Evolutionary conservation across 208 protist species (phyloP).

Genomic region (Acanthamoeba sp.): DNA sequence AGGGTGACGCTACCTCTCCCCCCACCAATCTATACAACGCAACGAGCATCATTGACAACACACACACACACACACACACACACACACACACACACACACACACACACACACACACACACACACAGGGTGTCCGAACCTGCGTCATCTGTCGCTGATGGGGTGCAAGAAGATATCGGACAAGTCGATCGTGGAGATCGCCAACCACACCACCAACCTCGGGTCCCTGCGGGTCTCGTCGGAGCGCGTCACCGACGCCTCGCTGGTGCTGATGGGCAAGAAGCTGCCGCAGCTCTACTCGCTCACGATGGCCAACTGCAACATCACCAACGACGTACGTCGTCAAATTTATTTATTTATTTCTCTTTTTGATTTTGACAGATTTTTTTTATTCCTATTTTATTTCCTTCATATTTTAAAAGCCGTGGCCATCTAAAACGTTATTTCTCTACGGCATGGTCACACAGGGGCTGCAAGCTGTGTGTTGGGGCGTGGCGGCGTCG

Average conservation of each 20-base stretch:
- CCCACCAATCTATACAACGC: too few relatives aligned
- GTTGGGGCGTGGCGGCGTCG: slow-evolving; percentile 22
- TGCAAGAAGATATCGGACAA: slow-evolving; percentile 73
- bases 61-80: background rate
- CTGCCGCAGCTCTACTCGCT: slow-evolving; percentile 53
- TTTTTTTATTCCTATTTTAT: background rate
- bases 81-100: too few relatives aligned
- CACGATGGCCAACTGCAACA: slow-evolving; percentile 57
- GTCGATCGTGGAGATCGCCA: slow-evolving; percentile 25
- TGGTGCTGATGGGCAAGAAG: slow-evolving; percentile 14
- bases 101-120: background rate
- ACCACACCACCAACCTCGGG: slow-evolving; percentile 17
- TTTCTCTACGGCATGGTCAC: too few relatives aligned
- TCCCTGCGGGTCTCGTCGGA: slow-evolving; percentile 14
- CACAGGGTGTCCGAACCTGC: slow-evolving; percentile 26
- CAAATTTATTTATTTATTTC: background rate
- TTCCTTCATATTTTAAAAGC: background rate
- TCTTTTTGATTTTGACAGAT: background rate
- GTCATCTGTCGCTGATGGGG: slow-evolving; percentile 25
- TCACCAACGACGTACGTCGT: slow-evolving; percentile 27
- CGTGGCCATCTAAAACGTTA: too few relatives aligned
- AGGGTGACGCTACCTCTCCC: slow-evolving; percentile 20
- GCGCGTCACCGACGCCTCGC: slow-evolving; percentile 3
- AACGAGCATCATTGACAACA: too few relatives aligned
- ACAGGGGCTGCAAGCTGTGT: slow-evolving; percentile 47